Base-by-base conservation (phyloP, 768 basidiomycete species). In the Epithele typhae region DNA sequence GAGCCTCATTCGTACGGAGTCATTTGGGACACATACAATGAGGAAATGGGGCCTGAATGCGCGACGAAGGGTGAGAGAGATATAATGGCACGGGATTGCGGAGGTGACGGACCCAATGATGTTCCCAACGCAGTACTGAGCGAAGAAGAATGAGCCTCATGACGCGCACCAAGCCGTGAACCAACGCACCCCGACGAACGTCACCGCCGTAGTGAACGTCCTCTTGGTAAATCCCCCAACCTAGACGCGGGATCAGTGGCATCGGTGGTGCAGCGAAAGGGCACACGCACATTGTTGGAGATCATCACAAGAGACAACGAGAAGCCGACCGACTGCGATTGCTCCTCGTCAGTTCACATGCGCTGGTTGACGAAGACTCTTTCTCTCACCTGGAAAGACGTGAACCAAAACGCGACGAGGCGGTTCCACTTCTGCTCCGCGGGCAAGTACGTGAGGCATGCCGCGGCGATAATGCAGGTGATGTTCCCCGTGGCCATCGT, bases 371-470 rank as follows among this genome's bases (percentile, higher is more conserved):
- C n/a, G n/a, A n/a, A n/a, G n/a, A n/a, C n/a, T n/a, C n/a, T n/a
- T n/a, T n/a, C n/a, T n/a, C 46, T 8, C 15, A 52, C 55, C 33
- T 53, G 56, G 49, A 62, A 60, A 1, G 48, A 38, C 0, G 62
- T 64, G 50, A 65, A 63, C 64, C 64, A 65, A 40, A 61, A 62
- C 19, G 63, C 61, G 35, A 67, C 59, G 5, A 67, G 52, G 10
- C 65, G 55, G 37, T 51, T 58, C 64, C 64, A 64, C 40, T 56
- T 58, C 23, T 59, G 50, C 11, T 53, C 54, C 9, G 53, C 36
- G 1, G 65, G 65, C 14, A 60, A 53, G 45, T 64, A 67, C 4
- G 63, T 58, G 42, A 67, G 43, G 27, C 52, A 57, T 14, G 58
- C 60, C 11, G 63, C 60, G 3, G 63, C 60, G 30, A 61, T 60